These are phyloP conservation scores for Biscogniauxia mediterranea DNA, from an alignment of 2,329 filamentous ascomycete genomes.

Conservation along the genomic window DNA sequence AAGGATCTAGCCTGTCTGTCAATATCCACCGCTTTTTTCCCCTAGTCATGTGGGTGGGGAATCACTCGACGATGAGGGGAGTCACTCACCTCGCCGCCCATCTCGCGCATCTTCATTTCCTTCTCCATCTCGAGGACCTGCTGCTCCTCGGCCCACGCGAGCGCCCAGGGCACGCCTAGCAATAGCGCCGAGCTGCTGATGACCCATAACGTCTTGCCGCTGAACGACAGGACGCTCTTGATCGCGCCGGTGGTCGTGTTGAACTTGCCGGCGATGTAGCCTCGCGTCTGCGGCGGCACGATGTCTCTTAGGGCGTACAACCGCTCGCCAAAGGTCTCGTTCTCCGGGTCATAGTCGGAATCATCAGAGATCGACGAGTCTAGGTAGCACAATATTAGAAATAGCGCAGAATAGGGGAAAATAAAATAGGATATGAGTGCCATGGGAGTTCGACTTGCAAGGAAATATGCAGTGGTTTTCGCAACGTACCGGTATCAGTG, in stretches of 20 bases:
- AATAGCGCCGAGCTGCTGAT: constrained; percentile 86
- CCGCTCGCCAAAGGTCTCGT: constrained; percentile 65
- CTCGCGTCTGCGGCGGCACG: constrained; percentile 68
- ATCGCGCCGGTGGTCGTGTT: constrained; percentile 56
- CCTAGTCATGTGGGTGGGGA: neutral
- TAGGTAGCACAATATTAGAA: constrained; percentile 33
- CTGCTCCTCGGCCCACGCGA: constrained; percentile 94
- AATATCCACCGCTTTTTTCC: neutral
- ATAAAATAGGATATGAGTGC: neutral
- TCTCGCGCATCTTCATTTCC: constrained; percentile 93
- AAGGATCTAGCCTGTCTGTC: constrained; percentile 36
- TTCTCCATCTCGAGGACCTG: constrained; percentile 97
- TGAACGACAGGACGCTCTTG: constrained; percentile 62
- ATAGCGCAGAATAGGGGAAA: neutral
- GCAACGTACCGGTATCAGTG: constrained; percentile 78
- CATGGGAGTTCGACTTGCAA: neutral
- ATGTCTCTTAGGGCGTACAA: constrained; percentile 73
- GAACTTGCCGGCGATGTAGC: constrained; percentile 62
- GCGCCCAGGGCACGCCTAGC: constrained; percentile 87
- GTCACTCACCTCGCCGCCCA: constrained; percentile 70
- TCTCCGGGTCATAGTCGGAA: constrained; percentile 62
- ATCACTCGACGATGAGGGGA: neutral
- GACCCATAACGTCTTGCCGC: constrained; percentile 87
- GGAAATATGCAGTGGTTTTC: neutral
- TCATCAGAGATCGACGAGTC: constrained; percentile 85